Base-by-base conservation (phyloP, 2,329 filamentous ascomycete species). In the Cytospora leucostoma region DNA sequence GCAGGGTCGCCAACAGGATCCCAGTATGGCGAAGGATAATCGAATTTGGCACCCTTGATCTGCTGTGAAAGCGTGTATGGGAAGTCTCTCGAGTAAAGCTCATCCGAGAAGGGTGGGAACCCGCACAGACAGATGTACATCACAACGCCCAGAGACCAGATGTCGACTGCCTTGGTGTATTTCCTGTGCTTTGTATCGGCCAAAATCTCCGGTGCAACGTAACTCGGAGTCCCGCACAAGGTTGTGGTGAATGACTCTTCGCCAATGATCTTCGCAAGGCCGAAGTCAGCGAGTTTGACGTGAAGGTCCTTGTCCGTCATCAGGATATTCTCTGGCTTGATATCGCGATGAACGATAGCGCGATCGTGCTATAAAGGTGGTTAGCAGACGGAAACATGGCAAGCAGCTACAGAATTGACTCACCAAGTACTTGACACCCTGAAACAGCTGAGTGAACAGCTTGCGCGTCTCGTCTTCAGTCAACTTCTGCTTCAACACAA, bases 171-270 rank as follows among this genome's bases (percentile, higher is more conserved):
- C 71, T 93, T 92, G 61, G 93, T 97, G 78, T 99, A 99, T 72
- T 91, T 91, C 68, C 95, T 88, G 66, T 92, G 86, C 70, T 87
- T 89, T 19, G 85, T 87, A 67, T 93, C 90, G 71, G 93, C 90
- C 5, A 99, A 81, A 63, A 99, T 97, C 74, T 99, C 95, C 1
- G 95, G 95, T 1, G 96, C 95, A 65, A 98, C 94, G 74, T 99
- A 97, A 75, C 91, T 95, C 7, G 94, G 95, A n/a, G 95, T 99
- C 67, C 95, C 95, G 74, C 95, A 95, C 67, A 99, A 80, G 0
- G 95, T 98, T 0, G 93, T 97, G 1, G 95, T 98, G 74, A 99
- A 99, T 0, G 94, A 97, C 73, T 97, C 93, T 74, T 99, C 95
- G 67, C 96, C 96, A 68, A 99, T 97, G 68, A 99, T 98, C 78